Evolutionary conservation across 2,329 filamentous ascomycete species (phyloP).

Genomic region (Ophiostoma quercus): DNA sequence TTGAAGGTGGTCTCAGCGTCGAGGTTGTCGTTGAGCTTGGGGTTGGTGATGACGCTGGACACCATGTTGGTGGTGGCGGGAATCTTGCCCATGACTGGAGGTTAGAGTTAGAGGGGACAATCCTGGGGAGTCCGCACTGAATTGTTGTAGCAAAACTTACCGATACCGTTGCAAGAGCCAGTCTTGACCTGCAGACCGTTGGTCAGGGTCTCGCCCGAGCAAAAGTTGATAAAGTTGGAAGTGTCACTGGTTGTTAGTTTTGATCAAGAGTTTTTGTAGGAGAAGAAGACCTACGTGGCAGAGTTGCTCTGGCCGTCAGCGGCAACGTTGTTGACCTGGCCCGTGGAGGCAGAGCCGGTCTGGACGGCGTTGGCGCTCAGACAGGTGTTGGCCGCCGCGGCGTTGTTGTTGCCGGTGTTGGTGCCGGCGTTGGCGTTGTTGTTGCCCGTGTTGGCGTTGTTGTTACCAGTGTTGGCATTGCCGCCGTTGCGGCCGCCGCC

Average conservation of each 20-base stretch:
- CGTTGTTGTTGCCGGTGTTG: conserved; percentile 28
- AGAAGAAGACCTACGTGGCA: conserved; percentile 40
- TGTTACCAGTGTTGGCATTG: conserved; percentile 25
- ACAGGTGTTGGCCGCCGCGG: conserved; percentile 33
- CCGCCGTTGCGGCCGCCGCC: background rate
- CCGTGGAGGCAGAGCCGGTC: conserved; percentile 46
- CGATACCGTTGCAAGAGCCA: conserved; percentile 61
- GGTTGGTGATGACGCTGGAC: conserved; percentile 50
- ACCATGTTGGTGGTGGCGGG: conserved; percentile 53
- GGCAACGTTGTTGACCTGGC: conserved; percentile 39
- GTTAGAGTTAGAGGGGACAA: background rate
- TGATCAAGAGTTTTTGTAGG: no score
- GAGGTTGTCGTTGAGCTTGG: conserved; percentile 48
- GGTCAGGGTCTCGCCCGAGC: conserved; percentile 50
- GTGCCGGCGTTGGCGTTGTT: conserved; percentile 20
- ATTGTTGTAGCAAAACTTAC: conserved; percentile 42
- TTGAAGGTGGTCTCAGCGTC: conserved; percentile 46
- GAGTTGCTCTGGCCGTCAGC: conserved; percentile 49
- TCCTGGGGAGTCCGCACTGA: background rate
- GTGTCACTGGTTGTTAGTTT: conserved; percentile 41
- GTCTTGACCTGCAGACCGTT: conserved; percentile 54
- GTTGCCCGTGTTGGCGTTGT: conserved; percentile 26
- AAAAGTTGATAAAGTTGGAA: conserved; percentile 63
- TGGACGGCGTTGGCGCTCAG: conserved; percentile 45
- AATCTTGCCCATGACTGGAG: conserved; percentile 54